Percentiles rank a stretch among this genome's conserved stretches.
phyloP scores from a whole-genome alignment of 2,329 filamentous ascomycete genomes.

The Alternaria atra region DNA sequence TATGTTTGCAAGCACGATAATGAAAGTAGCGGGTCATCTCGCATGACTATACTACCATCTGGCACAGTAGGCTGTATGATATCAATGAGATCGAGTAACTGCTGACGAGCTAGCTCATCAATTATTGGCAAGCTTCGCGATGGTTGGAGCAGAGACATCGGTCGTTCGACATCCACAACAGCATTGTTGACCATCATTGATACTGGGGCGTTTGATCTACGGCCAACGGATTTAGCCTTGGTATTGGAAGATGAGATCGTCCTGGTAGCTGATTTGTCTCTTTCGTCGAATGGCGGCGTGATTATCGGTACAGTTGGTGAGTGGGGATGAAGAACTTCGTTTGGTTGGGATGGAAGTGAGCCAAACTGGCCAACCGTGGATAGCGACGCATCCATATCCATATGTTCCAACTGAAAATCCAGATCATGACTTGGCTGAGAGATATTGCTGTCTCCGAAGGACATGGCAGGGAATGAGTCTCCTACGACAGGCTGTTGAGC shows the following conservation, averaged over 20 bases:
- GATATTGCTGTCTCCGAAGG: constrained; percentile 27
- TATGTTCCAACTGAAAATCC: constrained; percentile 38
- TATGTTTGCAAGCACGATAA: constrained; percentile 63
- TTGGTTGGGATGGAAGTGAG: constrained; percentile 32
- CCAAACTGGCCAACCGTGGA: constrained; percentile 34
- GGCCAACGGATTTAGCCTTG: neutral
- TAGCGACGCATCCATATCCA: constrained; percentile 28
- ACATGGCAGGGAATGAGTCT: constrained; percentile 33
- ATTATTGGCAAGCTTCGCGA: constrained; percentile 49
- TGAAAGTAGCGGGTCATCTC: constrained; percentile 62
- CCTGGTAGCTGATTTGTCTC: neutral
- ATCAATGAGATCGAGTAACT: constrained; percentile 62
- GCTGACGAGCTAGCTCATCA: constrained; percentile 53
- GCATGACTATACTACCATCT: constrained; percentile 58
- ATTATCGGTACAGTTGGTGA: constrained; percentile 26
- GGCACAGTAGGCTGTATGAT: constrained; percentile 59
- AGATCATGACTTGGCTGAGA: constrained; percentile 33
- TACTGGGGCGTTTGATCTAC: neutral
- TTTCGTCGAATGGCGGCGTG: constrained; percentile 31
- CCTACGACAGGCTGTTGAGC: constrained; percentile 29
- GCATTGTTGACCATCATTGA: neutral
- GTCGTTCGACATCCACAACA: constrained; percentile 38
- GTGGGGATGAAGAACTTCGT: constrained; percentile 33
- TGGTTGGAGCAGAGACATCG: constrained; percentile 47
- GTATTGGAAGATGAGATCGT: neutral